Percentiles rank a stretch among this genome's conserved stretches.
Conservation (phyloP, 345 rosid genomes). For the Hibiscus trionum region DNA sequence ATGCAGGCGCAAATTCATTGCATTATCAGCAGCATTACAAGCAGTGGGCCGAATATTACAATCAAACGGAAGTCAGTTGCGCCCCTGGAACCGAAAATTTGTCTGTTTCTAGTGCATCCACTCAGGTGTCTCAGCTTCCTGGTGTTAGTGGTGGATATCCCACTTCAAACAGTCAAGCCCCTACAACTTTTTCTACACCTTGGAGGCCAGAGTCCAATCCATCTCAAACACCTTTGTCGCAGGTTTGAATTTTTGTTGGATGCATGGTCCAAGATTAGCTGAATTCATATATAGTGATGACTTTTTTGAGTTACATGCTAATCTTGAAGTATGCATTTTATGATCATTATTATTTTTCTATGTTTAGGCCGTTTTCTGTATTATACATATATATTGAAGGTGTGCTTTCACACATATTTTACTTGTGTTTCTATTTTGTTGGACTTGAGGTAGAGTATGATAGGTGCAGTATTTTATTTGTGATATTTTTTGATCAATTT, state of each 20-base stretch:
- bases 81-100: slow-evolving; percentile 96
- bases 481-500: not conserved
- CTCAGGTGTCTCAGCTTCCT: slow-evolving; percentile 46
- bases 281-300: not conserved
- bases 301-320: not conserved
- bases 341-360: not conserved
- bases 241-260: slow-evolving; percentile 42
- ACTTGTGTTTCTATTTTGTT: not conserved
- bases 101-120: slow-evolving; percentile 46
- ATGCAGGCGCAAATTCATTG: slow-evolving; percentile 43
- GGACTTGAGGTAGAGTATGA: not conserved
- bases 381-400: not conserved
- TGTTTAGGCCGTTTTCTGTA: not conserved
- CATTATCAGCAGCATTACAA: slow-evolving; percentile 76
- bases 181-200: slow-evolving; percentile 36
- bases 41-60: slow-evolving; percentile 82
- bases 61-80: slow-evolving; percentile 88
- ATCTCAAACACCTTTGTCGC: slow-evolving; percentile 51
- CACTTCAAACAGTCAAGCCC: slow-evolving; percentile 54
- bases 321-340: not conserved
- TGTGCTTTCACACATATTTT: not conserved
- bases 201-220: slow-evolving; percentile 64
- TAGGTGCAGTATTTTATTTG: not conserved
- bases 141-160: slow-evolving; percentile 47
- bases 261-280: not conserved